Conservation (phyloP, 345 rosid species). For the Brassica napus region DNA sequence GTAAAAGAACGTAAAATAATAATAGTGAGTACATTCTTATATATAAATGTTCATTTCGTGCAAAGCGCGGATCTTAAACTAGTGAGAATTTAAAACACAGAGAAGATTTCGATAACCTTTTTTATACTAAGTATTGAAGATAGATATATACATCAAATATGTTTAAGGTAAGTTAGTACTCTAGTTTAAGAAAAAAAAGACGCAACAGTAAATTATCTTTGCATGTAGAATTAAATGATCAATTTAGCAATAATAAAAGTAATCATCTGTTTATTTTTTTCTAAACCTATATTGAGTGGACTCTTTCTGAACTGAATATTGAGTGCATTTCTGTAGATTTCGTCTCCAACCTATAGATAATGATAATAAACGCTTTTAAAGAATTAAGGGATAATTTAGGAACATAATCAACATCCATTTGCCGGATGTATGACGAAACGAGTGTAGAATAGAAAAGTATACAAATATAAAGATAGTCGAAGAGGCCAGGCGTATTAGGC, state of each 20-base stretch:
- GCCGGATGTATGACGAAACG: slow-evolving; percentile 36
- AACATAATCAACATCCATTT: slow-evolving; percentile 31
- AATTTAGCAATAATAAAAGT: neutral
- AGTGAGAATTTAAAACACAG: no score
- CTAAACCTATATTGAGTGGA: neutral
- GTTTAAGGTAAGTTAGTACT: neutral
- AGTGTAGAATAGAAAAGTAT: neutral
- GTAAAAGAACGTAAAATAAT: no score
- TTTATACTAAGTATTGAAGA: no score
- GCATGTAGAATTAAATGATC: neutral
- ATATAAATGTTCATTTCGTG: no score
- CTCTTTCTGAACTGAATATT: slow-evolving; percentile 3
- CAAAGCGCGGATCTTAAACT: no score
- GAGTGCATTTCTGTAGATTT: slow-evolving; percentile 2
- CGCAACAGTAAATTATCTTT: neutral
- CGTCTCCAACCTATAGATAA: slow-evolving; percentile 19
- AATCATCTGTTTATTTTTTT: neutral
- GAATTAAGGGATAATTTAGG: slow-evolving; percentile 17
- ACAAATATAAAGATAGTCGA: slow-evolving; percentile 9
- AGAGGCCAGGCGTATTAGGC: slow-evolving; percentile 8
- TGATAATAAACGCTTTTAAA: slow-evolving; percentile 16
- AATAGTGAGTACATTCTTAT: no score
- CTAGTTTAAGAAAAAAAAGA: neutral
- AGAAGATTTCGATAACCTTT: no score
- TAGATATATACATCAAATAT: neutral